A percentile compares a stretch with the other conserved stretches of the same genome.
phyloP scores from a whole-genome alignment of 1,284 basidiomycete genomes.

The Chalciporus sp. region DNA sequence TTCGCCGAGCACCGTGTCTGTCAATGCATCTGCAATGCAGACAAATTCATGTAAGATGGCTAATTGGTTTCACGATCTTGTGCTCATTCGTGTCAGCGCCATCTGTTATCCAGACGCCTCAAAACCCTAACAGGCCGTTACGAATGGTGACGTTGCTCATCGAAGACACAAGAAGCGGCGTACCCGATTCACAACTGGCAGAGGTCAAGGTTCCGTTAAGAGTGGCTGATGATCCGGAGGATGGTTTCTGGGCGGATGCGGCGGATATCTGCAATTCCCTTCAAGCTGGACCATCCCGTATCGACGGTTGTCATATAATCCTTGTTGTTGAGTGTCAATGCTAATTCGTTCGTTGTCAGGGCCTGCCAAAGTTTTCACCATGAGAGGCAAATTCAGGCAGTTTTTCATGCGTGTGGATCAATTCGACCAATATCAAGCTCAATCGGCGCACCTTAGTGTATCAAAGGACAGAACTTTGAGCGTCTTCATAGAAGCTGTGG shows the following conservation, averaged over 20 bases:
- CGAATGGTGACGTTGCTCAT: constrained; percentile 67
- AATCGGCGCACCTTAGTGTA: constrained; percentile 49
- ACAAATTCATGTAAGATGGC: constrained; percentile 15
- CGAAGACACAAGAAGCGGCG: constrained; percentile 56
- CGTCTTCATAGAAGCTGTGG: constrained; percentile 52
- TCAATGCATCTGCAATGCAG: constrained; percentile 4
- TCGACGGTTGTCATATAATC: constrained; percentile 54
- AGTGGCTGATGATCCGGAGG: constrained; percentile 45
- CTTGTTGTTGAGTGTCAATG: background rate
- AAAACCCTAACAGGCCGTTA: constrained; percentile 15
- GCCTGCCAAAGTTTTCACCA: constrained; percentile 65
- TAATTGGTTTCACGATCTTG: background rate
- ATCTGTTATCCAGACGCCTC: constrained; percentile 5
- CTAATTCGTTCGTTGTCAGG: constrained; percentile 42
- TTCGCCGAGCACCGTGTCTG: background rate
- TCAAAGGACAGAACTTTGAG: constrained; percentile 48
- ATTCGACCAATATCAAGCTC: constrained; percentile 48
- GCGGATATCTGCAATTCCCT: constrained; percentile 58
- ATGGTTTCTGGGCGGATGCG: constrained; percentile 71
- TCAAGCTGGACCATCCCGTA: constrained; percentile 63
- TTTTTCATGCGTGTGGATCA: constrained; percentile 63
- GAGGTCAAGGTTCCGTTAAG: constrained; percentile 64
- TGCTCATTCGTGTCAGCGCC: constrained; percentile 17
- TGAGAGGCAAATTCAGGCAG: constrained; percentile 71
- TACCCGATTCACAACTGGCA: constrained; percentile 57